Conservation (phyloP, 495 filamentous ascomycete genomes). For the Ramalina peruviana region DNA sequence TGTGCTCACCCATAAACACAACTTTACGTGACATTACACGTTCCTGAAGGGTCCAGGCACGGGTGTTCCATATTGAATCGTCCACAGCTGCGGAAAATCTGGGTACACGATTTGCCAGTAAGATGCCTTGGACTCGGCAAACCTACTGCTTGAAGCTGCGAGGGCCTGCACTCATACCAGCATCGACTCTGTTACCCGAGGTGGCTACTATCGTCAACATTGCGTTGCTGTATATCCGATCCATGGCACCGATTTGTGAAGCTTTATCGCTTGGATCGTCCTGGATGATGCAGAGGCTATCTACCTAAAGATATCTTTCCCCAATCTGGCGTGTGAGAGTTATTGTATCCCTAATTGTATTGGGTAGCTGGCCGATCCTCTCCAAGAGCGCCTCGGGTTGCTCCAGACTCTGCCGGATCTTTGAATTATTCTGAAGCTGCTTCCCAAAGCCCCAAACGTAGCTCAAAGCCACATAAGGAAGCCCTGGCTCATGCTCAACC, state of each 20-base stretch:
- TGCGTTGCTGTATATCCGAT: conserved; percentile 10
- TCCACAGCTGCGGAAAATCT: background rate
- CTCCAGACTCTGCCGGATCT: background rate
- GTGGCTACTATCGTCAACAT: conserved; percentile 13
- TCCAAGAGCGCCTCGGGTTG: background rate
- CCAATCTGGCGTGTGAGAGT: conserved; percentile 5
- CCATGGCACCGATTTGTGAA: conserved; percentile 13
- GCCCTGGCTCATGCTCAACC: background rate
- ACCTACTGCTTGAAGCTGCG: conserved; percentile 4
- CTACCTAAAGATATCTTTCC: conserved; percentile 18
- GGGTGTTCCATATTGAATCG: conserved; percentile 9
- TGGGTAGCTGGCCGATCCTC: conserved; percentile 1
- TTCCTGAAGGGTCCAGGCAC: conserved; percentile 20
- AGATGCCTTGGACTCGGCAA: conserved; percentile 3
- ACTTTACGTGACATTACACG: conserved; percentile 10
- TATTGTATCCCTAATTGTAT: conserved; percentile 17
- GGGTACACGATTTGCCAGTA: conserved; percentile 1
- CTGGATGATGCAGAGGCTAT: conserved; percentile 19
- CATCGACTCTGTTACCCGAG: conserved; percentile 4
- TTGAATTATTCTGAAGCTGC: conserved; percentile 1
- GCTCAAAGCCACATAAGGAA: conserved; percentile 12
- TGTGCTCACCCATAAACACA: conserved; percentile 21
- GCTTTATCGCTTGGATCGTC: conserved; percentile 10
- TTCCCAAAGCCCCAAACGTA: conserved; percentile 11
- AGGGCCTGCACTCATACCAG: conserved; percentile 1